These are phyloP conservation scores for Neurospora cerealis DNA, from an alignment of 495 filamentous ascomycete species.

Conservation along the genomic window DNA sequence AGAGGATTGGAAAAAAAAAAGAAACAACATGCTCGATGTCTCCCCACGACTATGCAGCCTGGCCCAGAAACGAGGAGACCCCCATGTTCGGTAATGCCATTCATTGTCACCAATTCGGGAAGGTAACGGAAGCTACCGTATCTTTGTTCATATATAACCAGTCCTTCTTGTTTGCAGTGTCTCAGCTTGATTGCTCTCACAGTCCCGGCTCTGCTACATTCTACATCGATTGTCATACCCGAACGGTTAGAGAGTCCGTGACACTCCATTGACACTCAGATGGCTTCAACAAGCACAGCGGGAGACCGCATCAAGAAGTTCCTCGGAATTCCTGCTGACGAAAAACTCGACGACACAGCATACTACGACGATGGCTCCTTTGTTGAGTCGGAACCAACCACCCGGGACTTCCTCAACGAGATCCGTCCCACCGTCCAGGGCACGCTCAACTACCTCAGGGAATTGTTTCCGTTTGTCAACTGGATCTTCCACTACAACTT, in stretches of 20 bases:
- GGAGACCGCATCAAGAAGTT: conserved; percentile 20
- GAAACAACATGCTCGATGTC: background rate
- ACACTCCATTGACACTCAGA: background rate
- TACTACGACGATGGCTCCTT: conserved; percentile 47
- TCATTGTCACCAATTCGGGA: background rate
- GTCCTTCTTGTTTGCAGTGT: background rate
- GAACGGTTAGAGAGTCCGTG: background rate
- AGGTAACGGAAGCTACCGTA: background rate
- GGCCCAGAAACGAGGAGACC: background rate
- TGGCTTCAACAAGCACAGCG: conserved; percentile 5
- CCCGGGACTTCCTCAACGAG: conserved; percentile 53
- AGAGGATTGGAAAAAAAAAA: background rate
- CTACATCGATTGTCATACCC: background rate
- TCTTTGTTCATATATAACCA: conserved; percentile 11
- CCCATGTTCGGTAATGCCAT: background rate
- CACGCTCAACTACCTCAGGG: conserved; percentile 40
- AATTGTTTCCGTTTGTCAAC: conserved; percentile 36
- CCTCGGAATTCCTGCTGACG: conserved; percentile 18
- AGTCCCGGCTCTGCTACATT: background rate
- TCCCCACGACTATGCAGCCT: background rate
- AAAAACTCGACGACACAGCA: conserved; percentile 11
- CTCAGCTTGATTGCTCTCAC: background rate
- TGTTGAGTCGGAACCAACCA: conserved; percentile 67
- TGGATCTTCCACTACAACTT: conserved; percentile 45
- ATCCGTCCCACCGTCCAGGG: conserved; percentile 44